These are phyloP conservation scores for Prunus dulcis DNA, from an alignment of 306 rosid species.

Conservation along the genomic window DNA sequence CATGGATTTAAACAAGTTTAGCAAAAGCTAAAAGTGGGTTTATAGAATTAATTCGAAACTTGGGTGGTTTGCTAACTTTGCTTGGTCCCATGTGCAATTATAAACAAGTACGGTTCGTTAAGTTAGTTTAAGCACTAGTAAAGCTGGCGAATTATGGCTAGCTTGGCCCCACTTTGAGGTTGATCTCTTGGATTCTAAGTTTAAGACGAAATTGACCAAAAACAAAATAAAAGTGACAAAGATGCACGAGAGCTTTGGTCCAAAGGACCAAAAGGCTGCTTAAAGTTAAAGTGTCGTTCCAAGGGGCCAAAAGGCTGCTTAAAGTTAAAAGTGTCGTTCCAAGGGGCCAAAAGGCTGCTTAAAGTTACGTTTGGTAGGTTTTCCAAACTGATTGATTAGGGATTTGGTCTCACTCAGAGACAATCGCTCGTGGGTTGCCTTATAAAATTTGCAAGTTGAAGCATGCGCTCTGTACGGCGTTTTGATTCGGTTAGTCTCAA, in stretches of 20 bases:
- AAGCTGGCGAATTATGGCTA: not conserved
- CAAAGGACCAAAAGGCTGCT: slow-evolving; percentile 3
- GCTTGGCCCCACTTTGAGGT: not conserved
- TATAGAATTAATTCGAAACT: not conserved
- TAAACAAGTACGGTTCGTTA: not conserved
- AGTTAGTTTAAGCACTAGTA: slow-evolving; percentile 9
- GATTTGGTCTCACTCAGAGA: slow-evolving; percentile 15
- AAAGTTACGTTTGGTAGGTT: slow-evolving; percentile 5
- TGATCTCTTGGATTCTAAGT: slow-evolving; percentile 2
- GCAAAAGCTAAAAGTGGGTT: not conserved
- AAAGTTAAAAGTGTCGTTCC: not conserved
- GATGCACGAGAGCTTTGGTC: slow-evolving; percentile 1
- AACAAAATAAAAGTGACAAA: not conserved
- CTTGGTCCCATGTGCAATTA: slow-evolving; percentile 6
- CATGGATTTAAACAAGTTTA: not conserved
- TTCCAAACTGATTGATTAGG: slow-evolving; percentile 4
- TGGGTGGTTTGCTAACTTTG: not conserved
- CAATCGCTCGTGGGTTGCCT: slow-evolving; percentile 15
- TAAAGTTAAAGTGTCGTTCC: not conserved
- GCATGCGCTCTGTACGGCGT: slow-evolving; percentile 14
- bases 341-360: not conserved
- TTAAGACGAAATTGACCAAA: not conserved
- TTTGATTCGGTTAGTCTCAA: slow-evolving; percentile 3
- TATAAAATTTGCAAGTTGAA: slow-evolving; percentile 18
- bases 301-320: not conserved